phyloP scores from a whole-genome alignment of 2,329 filamentous ascomycete species.

The Talaromyces funiculosus region DNA sequence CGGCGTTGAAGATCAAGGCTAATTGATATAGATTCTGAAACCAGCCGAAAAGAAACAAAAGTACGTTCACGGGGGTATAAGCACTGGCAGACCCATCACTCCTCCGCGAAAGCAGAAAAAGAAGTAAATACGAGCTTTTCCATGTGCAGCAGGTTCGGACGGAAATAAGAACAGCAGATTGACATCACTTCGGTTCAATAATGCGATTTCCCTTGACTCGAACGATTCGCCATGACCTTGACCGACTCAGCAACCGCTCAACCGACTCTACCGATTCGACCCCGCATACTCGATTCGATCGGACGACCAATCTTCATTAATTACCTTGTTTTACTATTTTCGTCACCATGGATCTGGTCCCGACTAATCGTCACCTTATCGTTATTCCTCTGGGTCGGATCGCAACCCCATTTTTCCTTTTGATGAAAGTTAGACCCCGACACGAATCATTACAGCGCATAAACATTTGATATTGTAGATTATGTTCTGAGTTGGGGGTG shows the following conservation, averaged over 20 bases:
- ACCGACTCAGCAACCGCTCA: constrained; percentile 11
- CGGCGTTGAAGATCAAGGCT: neutral
- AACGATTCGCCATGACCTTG: neutral
- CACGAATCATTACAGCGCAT: neutral
- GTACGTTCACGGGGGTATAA: constrained; percentile 78
- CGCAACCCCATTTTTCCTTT: neutral
- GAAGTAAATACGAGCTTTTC: constrained; percentile 68
- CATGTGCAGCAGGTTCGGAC: constrained; percentile 85
- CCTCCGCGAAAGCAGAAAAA: constrained; percentile 66
- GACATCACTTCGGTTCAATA: constrained; percentile 5
- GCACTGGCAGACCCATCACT: constrained; percentile 64
- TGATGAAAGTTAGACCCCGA: neutral
- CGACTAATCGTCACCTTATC: neutral
- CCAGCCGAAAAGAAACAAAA: constrained; percentile 99
- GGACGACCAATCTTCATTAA: neutral
- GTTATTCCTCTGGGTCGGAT: neutral
- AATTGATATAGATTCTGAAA: constrained; percentile 75
- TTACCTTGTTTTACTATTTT: constrained; percentile 5
- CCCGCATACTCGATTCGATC: constrained; percentile 16
- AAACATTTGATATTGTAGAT: neutral
- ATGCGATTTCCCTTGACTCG: neutral
- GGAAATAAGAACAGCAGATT: constrained; percentile 60
- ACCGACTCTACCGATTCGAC: constrained; percentile 13
- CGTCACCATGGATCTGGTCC: neutral
- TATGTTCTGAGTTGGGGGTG: neutral